These are phyloP conservation scores for Leptomonas pyrrhocoris DNA, from an alignment of 208 protist species.

Conservation along the genomic window DNA sequence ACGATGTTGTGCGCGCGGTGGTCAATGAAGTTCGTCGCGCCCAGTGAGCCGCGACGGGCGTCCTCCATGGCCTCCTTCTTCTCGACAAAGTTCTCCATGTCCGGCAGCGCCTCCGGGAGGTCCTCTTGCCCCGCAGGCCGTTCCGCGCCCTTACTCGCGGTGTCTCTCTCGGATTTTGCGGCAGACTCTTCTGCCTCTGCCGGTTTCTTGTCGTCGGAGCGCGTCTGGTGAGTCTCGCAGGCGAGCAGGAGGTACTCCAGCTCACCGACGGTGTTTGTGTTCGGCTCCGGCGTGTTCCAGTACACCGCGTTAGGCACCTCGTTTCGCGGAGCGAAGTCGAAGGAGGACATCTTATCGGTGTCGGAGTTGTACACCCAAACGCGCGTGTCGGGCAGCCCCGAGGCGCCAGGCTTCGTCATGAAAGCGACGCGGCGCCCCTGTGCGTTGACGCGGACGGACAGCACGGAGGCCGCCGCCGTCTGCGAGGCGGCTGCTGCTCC, in stretches of 20 bases:
- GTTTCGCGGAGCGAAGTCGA: constrained; percentile 75
- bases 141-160: constrained; percentile 15
- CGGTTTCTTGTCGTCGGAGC: constrained; percentile 21
- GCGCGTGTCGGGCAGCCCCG: constrained; percentile 67
- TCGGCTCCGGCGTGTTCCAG: constrained; percentile 90
- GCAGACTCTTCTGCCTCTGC: constrained; percentile 5
- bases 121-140: constrained; percentile 44
- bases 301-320: constrained; percentile 82
- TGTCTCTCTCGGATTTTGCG: constrained; percentile 1
- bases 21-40: constrained; percentile 58
- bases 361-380: constrained; percentile 93
- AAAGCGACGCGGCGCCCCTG: constrained; percentile 80
- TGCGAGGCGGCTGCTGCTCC: constrained; percentile 15
- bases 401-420: constrained; percentile 63
- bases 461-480: constrained; percentile 44
- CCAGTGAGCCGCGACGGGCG: constrained; percentile 47
- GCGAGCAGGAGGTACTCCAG: constrained; percentile 88
- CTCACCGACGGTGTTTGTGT: constrained; percentile 82
- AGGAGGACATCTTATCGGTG: constrained; percentile 78
- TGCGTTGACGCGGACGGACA: constrained; percentile 75
- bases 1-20: constrained; percentile 81
- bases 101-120: constrained; percentile 66
- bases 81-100: constrained; percentile 88
- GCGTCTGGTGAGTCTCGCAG: constrained; percentile 85
- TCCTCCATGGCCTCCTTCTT: constrained; percentile 42